A percentile compares a stretch with the other conserved stretches of the same genome.
These are phyloP conservation scores for Aspergillus latus DNA, from an alignment of 2,329 filamentous ascomycete genomes.

Conservation along the genomic window DNA sequence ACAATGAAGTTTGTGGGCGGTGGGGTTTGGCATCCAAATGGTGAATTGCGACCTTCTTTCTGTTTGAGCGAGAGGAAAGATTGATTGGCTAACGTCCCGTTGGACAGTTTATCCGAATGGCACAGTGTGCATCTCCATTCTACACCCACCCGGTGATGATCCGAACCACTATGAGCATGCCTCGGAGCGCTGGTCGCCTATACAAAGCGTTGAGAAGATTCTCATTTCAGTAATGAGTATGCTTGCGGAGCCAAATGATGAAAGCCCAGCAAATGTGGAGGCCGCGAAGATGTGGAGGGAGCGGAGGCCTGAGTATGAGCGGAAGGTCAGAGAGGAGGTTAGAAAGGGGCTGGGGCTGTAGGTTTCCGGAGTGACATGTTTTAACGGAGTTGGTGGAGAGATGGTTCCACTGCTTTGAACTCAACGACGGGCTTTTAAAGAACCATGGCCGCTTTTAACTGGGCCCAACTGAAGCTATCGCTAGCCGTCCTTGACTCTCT, in stretches of 20 bases:
- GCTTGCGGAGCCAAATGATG: conserved; percentile 95
- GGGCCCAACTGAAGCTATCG: too few relatives aligned
- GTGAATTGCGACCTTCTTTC: conserved; percentile 50
- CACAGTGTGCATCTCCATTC: conserved; percentile 95
- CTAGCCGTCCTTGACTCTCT: too few relatives aligned
- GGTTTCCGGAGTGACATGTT: conserved; percentile 19
- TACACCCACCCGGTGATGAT: conserved; percentile 93
- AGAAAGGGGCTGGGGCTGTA: conserved; percentile 74
- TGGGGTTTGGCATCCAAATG: conserved; percentile 90
- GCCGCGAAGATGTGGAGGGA: conserved; percentile 97
- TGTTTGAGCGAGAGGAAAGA: not conserved
- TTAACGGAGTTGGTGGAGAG: not conserved
- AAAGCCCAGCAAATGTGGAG: conserved; percentile 94
- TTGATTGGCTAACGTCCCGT: conserved; percentile 1
- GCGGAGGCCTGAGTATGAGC: conserved; percentile 77
- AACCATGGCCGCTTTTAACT: too few relatives aligned
- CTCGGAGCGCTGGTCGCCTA: conserved; percentile 92
- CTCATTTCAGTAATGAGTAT: conserved; percentile 97
- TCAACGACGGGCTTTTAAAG: not conserved
- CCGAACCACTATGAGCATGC: conserved; percentile 98
- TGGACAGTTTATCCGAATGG: conserved; percentile 80
- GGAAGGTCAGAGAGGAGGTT: conserved; percentile 79
- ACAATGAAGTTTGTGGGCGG: conserved; percentile 94
- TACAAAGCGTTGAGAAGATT: conserved; percentile 97
- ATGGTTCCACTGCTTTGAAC: not conserved